Conservation (phyloP, 2,329 filamentous ascomycete species). For the Sporothrix luriei region DNA sequence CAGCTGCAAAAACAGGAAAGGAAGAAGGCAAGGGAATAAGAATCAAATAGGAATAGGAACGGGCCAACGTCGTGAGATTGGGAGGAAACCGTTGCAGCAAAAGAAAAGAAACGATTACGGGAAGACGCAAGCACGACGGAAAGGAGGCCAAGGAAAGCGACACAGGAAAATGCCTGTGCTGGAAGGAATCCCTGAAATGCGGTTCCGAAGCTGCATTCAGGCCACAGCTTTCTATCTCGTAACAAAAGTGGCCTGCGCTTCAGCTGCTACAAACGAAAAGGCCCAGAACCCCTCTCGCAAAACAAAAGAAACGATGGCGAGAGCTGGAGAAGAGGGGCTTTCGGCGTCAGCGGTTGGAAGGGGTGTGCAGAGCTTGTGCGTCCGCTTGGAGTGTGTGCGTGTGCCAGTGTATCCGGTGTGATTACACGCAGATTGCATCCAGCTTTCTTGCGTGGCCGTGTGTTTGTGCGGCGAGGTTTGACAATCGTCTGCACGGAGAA, state of each 20-base stretch:
- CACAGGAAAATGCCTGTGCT: neutral
- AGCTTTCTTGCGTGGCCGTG: slow-evolving; percentile 16
- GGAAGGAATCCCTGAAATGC: neutral
- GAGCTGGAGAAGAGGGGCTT: slow-evolving; percentile 26
- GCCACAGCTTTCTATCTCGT: neutral
- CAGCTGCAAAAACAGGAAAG: neutral
- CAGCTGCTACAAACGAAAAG: neutral
- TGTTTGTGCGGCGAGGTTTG: slow-evolving; percentile 8
- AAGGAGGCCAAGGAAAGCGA: neutral
- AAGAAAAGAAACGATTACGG: neutral
- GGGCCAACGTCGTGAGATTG: neutral
- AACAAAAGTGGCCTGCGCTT: neutral
- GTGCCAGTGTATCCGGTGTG: slow-evolving; percentile 2
- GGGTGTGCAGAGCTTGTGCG: slow-evolving; percentile 4
- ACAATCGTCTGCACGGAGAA: neutral
- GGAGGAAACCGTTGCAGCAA: neutral
- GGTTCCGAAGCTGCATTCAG: neutral
- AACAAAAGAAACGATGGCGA: neutral
- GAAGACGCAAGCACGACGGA: neutral
- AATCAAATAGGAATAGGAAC: neutral
- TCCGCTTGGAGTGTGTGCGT: neutral
- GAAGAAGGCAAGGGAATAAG: neutral
- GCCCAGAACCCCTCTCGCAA: slow-evolving; percentile 4
- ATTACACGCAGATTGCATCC: neutral
- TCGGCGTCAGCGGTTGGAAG: slow-evolving; percentile 25